Evolutionary conservation across 495 filamentous ascomycete genomes (phyloP).

Genomic region (Penicillium waksmanii): DNA sequence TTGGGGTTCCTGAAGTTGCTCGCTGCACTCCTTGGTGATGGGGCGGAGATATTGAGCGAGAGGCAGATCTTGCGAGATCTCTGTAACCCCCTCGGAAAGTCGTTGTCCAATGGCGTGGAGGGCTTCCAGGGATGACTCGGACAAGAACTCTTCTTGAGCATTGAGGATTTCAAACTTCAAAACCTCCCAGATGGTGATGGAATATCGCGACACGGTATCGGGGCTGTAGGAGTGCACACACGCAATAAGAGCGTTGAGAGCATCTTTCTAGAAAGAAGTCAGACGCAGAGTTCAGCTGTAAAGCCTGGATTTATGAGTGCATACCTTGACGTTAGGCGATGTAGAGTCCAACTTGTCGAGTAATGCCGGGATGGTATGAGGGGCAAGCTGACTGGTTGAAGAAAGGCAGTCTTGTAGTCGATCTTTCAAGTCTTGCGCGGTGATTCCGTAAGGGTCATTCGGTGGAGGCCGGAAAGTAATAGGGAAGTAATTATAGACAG

Average conservation of each 20-base stretch:
- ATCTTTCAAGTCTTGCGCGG: conserved; percentile 71
- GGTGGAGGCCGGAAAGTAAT: conserved; percentile 78
- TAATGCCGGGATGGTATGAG: conserved; percentile 68
- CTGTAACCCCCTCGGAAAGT: conserved; percentile 56
- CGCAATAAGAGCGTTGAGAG: conserved; percentile 65
- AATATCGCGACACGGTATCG: conserved; percentile 67
- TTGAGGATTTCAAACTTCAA: conserved; percentile 79
- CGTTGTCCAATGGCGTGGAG: conserved; percentile 59
- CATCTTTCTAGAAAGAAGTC: conserved; percentile 61
- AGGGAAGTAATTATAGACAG: conserved; percentile 79
- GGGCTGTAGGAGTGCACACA: conserved; percentile 65
- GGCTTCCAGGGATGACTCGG: conserved; percentile 60
- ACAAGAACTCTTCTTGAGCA: conserved; percentile 71
- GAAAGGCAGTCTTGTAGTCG: conserved; percentile 72
- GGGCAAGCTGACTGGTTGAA: conserved; percentile 68
- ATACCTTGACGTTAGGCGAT: conserved; percentile 71
- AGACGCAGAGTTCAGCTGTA: conserved; percentile 20
- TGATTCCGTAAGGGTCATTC: conserved; percentile 75
- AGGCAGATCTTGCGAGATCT: conserved; percentile 52
- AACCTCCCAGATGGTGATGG: conserved; percentile 71
- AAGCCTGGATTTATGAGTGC: conserved; percentile 2
- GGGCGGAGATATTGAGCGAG: conserved; percentile 65
- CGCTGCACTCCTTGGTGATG: conserved; percentile 71
- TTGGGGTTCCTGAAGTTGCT: conserved; percentile 74
- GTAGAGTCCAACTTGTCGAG: conserved; percentile 79